Base-by-base conservation (phyloP, 768 basidiomycete species). In the Coprinopsis strossmayeri region DNA sequence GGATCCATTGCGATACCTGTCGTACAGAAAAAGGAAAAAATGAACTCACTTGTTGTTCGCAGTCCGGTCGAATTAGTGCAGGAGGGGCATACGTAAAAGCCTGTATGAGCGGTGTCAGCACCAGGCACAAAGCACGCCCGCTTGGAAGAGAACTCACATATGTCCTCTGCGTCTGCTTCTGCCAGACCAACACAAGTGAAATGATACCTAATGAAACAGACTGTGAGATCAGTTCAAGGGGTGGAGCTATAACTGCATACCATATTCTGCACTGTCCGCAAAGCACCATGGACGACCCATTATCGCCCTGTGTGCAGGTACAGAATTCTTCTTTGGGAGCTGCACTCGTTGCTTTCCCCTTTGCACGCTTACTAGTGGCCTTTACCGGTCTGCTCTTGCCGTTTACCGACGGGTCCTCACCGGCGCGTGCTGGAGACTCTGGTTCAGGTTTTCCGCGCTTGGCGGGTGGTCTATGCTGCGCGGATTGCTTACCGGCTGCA, bases 231-330 rank as follows among this genome's bases (percentile, higher is more conserved):
- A 15, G 30, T 32, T 32, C 30, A 15, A 7, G 7, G 30, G 30
- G 15, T 32, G 30, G 30, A 15, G 30, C 7, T 7, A 15, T 32
- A 37, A 49, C n/a, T n/a, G 84, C 71, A 41, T 52, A 72, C 90
- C 89, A 91, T 53, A 82, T 81, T 21, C 68, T 71, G 62, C 90
- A 92, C 45, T 75, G 69, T 21, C 78, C 73, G 59, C 90, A 92
- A 28, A 68, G 68, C 42, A 91, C 82, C 88, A 91, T 90, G 11
- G 88, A 87, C 4, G 83, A 74, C 26, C 85, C 88, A 67, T 89
- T 84, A 61, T 91, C 84, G 32, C 74, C 76, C 42, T 75, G 74
- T 20, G 73, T 70, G 63, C 90, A 92, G 0, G 74, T 64, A 67
- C 89, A 91, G 55, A 76, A 71, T 5, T 67, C 58, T 12, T 62